Evolutionary conservation across 805 yeast genomes (phyloP), one percentile per base, ranked within the genome.

Genomic region (Pichia californica): DNA sequence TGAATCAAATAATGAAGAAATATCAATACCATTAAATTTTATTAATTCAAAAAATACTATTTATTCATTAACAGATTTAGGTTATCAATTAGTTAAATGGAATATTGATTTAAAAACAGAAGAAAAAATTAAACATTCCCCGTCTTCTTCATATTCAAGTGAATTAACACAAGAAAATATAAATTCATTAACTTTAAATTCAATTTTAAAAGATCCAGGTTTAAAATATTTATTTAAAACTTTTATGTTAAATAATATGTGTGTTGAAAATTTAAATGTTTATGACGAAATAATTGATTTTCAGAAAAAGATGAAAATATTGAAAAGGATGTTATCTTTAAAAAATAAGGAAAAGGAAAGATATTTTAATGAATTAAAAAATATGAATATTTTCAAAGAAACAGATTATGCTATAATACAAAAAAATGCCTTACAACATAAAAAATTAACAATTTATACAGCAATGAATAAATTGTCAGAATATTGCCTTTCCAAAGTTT

Each of bases 231-330:
- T 86, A 9, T 85, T 88, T 61, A 70, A 78, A 48, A 65, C 67
- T n/a, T 88, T 84, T 56, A 58, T 88, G 40, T 77, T 73, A 39
- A 71, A 69, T 26, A 83, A 79, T 40, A 69, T 72, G 43, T 87
- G 95, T 55, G 74, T 73, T 2, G 96, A 88, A 55, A 88, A 86
- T 53, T 58, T 85, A n/a, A 81, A 81, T 49, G 87, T 83, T 3
- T 85, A 77, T 57, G 61, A 73, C 41, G 84, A 79, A 45, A 70
- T 85, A 38, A 67, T 67, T 37, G 71, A 71, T 38, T 74, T 81
- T 47, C 67, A 69, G 11, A 73, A 70, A 48, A 73, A 70, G 49
- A 63, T 76, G 61, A 55, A 60, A 1, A 53, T 67, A 1, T 52
- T 80, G 43, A 68, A 68, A 36, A 71, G 68, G 26, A 49, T 78